phyloP scores from a whole-genome alignment of 345 rosid genomes.

The Zanthoxylum bungeanum region DNA sequence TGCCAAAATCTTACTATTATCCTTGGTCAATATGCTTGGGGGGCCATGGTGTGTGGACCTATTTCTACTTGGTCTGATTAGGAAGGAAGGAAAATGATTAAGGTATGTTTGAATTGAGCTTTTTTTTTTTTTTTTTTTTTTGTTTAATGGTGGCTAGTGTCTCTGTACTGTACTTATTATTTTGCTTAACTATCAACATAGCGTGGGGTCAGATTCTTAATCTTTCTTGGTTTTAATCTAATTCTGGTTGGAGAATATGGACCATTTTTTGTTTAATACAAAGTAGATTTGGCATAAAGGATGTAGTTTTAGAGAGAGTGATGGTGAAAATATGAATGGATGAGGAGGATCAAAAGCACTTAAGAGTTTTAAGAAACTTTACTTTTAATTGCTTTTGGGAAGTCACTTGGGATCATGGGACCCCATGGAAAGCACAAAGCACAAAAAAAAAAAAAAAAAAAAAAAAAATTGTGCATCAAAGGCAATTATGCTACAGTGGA shows the following conservation, averaged over 20 bases:
- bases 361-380: background rate
- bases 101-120: constrained; percentile 24
- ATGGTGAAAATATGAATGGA: constrained; percentile 13
- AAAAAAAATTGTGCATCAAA: too few relatives aligned
- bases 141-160: constrained; percentile 17
- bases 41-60: constrained; percentile 14
- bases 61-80: constrained; percentile 10
- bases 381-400: background rate
- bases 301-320: background rate
- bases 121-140: constrained; percentile 19
- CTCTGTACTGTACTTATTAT: constrained; percentile 1
- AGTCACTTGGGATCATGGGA: background rate
- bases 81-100: constrained; percentile 22
- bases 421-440: background rate
- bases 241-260: constrained; percentile 20
- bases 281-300: constrained; percentile 2
- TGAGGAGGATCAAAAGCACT: constrained; percentile 11
- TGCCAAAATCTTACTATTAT: constrained; percentile 7
- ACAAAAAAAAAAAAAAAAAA: too few relatives aligned
- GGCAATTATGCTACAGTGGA: too few relatives aligned
- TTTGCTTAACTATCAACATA: constrained; percentile 5
- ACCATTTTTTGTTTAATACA: background rate
- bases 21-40: constrained; percentile 14
- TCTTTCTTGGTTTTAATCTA: constrained; percentile 12
- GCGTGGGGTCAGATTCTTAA: constrained; percentile 36